phyloP scores from a whole-genome alignment of 164 flowering plant species.

The Paratinospora sagittata region DNA sequence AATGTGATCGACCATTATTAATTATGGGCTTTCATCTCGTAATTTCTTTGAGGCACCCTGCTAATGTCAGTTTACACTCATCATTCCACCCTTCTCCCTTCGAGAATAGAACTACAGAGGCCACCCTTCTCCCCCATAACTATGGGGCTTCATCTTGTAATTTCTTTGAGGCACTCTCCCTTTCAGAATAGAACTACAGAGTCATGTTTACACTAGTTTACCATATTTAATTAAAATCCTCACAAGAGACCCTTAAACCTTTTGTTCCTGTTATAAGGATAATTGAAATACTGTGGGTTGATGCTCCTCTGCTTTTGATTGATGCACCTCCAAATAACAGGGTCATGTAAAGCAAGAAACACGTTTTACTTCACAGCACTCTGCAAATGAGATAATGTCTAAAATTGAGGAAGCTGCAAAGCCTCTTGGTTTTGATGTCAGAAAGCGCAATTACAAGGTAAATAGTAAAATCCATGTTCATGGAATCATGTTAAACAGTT shows the following conservation, averaged over 20 bases:
- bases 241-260: background rate
- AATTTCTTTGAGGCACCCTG: too few species aligned
- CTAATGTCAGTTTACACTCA: too few species aligned
- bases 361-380: constrained; percentile 65
- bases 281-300: background rate
- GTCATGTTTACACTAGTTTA: background rate
- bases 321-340: constrained; percentile 25
- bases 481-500: background rate
- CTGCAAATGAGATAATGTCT: constrained; percentile 77
- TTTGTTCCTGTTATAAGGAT: background rate
- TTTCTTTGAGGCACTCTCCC: too few species aligned
- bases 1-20: too few species aligned
- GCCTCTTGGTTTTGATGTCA: constrained; percentile 87
- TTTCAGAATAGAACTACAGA: too few species aligned
- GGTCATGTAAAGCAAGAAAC: constrained; percentile 79
- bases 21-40: too few species aligned
- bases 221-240: too few species aligned
- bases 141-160: too few species aligned
- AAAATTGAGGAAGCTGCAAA: constrained; percentile 95
- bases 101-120: too few species aligned
- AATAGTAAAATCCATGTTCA: background rate
- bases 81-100: too few species aligned
- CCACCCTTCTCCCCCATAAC: too few species aligned
- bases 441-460: constrained; percentile 84
- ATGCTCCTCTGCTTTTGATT: background rate